Conservation (phyloP, 78 protist species). For the Creolimax fragrantissima region DNA sequence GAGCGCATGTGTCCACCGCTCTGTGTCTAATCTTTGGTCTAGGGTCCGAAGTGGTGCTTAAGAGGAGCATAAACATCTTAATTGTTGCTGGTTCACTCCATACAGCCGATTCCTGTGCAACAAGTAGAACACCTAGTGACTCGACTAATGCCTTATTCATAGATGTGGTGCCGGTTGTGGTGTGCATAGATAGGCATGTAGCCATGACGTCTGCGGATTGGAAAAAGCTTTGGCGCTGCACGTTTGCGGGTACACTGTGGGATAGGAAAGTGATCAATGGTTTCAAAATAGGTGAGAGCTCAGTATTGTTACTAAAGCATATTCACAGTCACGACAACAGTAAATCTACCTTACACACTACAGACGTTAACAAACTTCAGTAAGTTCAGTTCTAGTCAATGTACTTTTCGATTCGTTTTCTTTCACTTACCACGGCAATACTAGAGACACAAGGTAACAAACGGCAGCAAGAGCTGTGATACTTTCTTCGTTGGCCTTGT, state of each 20-base stretch:
- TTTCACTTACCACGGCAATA: background rate
- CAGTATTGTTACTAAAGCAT: too few relatives aligned
- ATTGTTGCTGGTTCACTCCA: background rate
- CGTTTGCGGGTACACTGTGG: background rate
- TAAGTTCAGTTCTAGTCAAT: too few relatives aligned
- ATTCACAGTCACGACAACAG: too few relatives aligned
- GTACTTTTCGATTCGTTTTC: too few relatives aligned
- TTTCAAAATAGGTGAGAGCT: too few relatives aligned
- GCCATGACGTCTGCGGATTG: background rate
- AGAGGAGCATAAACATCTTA: background rate
- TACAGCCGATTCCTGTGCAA: background rate
- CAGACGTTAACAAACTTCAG: too few relatives aligned
- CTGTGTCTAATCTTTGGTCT: background rate
- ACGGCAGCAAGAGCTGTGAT: background rate
- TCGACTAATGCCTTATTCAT: background rate
- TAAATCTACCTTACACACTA: too few relatives aligned
- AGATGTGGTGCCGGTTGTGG: background rate
- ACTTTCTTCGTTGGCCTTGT: background rate
- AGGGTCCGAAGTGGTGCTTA: background rate
- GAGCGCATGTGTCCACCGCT: background rate
- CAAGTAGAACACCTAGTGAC: background rate
- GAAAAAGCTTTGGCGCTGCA: background rate
- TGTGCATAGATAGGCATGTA: background rate
- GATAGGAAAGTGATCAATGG: background rate
- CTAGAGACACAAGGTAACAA: background rate